phyloP scores from a whole-genome alignment of 345 rosid genomes.

The Draba incana region DNA sequence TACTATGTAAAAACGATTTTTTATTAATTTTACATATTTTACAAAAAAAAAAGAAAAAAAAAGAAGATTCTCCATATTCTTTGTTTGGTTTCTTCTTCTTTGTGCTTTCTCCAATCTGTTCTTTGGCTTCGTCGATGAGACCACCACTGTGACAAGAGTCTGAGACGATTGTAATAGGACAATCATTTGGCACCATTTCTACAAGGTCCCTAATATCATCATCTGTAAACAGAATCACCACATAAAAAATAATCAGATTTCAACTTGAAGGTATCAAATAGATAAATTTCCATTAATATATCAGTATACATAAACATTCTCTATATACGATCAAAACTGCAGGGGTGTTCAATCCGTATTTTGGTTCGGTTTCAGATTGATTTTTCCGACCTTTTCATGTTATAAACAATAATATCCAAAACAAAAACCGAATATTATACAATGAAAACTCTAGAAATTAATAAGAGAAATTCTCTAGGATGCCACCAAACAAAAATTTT shows the following conservation, averaged over 20 bases:
- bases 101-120: conserved; percentile 94
- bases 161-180: conserved; percentile 71
- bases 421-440: too few species aligned
- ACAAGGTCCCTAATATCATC: conserved; percentile 93
- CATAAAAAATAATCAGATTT: neutral
- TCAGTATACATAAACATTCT: neutral
- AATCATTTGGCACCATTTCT: conserved; percentile 66
- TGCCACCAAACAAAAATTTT: too few species aligned
- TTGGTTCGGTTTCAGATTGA: too few species aligned
- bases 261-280: neutral
- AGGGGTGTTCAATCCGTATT: too few species aligned
- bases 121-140: conserved; percentile 85
- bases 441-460: too few species aligned
- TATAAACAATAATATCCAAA: too few species aligned
- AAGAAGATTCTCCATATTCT: conserved; percentile 44
- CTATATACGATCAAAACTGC: too few species aligned
- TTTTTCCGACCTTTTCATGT: too few species aligned
- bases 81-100: conserved; percentile 43
- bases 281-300: neutral
- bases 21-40: too few species aligned
- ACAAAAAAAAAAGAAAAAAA: too few species aligned
- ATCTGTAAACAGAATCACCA: conserved; percentile 50
- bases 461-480: too few species aligned
- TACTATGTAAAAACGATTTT: too few species aligned
- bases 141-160: conserved; percentile 97